A percentile compares a stretch with the other conserved stretches of the same genome.
phyloP scores from a whole-genome alignment of 208 protist species.

The Trypanosoma scelopori region DNA sequence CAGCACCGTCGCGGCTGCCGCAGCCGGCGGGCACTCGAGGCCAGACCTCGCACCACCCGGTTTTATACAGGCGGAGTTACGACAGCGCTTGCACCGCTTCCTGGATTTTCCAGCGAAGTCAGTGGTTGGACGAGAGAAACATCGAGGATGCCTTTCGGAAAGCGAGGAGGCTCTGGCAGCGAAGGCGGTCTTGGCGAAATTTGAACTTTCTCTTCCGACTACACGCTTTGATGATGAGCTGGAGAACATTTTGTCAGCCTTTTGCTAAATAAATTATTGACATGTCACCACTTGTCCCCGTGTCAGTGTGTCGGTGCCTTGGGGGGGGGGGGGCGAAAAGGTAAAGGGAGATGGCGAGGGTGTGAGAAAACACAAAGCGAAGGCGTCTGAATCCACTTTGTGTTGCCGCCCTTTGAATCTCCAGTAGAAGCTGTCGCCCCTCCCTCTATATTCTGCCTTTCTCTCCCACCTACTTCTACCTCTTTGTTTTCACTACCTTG shows the following conservation, averaged over 20 bases:
- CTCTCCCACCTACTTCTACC: conserved; percentile 3
- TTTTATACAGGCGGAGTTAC: background rate
- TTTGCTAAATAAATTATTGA: background rate
- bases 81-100: conserved; percentile 6
- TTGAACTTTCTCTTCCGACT: conserved; percentile 27
- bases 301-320: background rate
- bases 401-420: too few relatives aligned
- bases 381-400: background rate
- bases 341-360: background rate
- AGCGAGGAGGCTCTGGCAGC: conserved; percentile 12
- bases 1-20: too few relatives aligned
- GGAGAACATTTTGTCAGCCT: conserved; percentile 4
- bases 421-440: background rate
- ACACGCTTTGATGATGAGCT: conserved; percentile 22
- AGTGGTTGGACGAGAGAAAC: conserved; percentile 3
- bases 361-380: background rate
- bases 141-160: background rate
- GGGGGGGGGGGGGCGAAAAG: background rate
- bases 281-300: background rate
- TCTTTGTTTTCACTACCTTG: background rate
- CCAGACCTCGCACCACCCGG: background rate
- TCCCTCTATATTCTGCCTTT: background rate
- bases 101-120: conserved; percentile 8
- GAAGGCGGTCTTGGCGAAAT: conserved; percentile 12
- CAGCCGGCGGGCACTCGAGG: background rate